A percentile compares a stretch with the other conserved stretches of the same genome.
phyloP scores from a whole-genome alignment of 208 protist genomes.

The Wallacemonas sp. region DNA sequence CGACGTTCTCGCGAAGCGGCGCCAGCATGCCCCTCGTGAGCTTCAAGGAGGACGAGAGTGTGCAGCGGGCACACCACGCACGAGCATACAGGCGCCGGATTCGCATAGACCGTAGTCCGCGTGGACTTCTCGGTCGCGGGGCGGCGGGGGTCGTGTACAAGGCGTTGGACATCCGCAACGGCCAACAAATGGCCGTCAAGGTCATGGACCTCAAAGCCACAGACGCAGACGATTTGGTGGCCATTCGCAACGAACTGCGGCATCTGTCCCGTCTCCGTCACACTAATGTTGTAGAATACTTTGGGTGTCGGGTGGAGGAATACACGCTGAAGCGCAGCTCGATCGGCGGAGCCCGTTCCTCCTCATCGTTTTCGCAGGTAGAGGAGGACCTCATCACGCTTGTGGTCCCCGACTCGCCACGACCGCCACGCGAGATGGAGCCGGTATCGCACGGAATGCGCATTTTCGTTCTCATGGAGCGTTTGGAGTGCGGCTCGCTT shows the following conservation, averaged over 20 bases:
- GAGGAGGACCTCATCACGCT: constrained; percentile 7
- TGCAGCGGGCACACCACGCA: neutral
- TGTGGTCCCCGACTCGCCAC: neutral
- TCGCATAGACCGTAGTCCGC: neutral
- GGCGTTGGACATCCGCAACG: constrained; percentile 23
- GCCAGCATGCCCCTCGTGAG: neutral
- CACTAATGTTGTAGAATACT: constrained; percentile 35
- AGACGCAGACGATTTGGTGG: constrained; percentile 13
- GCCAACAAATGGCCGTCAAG: constrained; percentile 38
- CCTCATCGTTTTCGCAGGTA: neutral
- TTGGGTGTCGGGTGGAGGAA: constrained; percentile 25
- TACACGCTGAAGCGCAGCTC: neutral
- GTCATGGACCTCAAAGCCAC: constrained; percentile 23
- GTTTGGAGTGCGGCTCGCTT: constrained; percentile 27
- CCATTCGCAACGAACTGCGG: constrained; percentile 30
- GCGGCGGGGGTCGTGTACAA: constrained; percentile 28
- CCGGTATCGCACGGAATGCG: neutral
- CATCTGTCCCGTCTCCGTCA: constrained; percentile 27
- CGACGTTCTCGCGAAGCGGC: neutral
- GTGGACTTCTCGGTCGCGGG: constrained; percentile 19
- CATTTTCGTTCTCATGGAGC: constrained; percentile 39
- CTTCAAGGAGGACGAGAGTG: constrained; percentile 1
- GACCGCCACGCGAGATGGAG: neutral
- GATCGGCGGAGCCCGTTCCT: neutral
- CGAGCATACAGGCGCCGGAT: constrained; percentile 3